Evolutionary conservation across 345 rosid species (phyloP).

Genomic region (Camelina laxa): DNA sequence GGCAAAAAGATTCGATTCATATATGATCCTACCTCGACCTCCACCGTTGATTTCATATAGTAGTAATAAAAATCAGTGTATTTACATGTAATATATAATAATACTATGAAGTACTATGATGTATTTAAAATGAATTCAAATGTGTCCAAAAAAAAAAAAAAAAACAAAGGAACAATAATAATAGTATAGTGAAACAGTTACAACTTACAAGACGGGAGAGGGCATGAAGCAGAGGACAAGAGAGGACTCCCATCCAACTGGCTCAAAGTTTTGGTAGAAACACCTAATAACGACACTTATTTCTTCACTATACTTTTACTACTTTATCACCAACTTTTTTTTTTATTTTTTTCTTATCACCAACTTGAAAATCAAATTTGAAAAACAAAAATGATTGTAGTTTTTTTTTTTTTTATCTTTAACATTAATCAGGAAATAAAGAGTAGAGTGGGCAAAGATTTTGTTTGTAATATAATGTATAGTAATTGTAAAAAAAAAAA

Average conservation of each 20-base stretch:
- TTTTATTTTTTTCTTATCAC: neutral
- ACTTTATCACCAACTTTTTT: neutral
- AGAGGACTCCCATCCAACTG: conserved; percentile 38
- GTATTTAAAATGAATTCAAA: conserved; percentile 20
- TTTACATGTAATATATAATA: neutral
- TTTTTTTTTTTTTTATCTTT: too few relatives aligned
- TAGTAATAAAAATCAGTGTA: neutral
- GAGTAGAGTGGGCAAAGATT: neutral
- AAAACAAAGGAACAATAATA: conserved; percentile 20
- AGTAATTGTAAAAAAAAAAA: neutral
- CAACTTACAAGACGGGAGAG: conserved; percentile 42
- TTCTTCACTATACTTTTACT: conserved; percentile 4
- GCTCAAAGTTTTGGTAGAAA: conserved; percentile 26
- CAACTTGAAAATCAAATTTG: neutral
- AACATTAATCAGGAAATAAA: neutral
- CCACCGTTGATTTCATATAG: conserved; percentile 9
- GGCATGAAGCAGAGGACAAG: conserved; percentile 34
- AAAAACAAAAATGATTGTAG: neutral
- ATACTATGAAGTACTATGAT: conserved; percentile 29
- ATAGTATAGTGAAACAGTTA: conserved; percentile 32
- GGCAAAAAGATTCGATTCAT: conserved; percentile 23
- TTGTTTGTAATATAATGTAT: neutral
- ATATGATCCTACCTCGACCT: neutral
- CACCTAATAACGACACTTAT: conserved; percentile 40
- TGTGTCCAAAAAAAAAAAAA: conserved; percentile 22